Evolutionary conservation across 192 early-diverging fungal species (phyloP), one percentile per base, ranked within the genome.

Genomic region (Backusella sp.): DNA sequence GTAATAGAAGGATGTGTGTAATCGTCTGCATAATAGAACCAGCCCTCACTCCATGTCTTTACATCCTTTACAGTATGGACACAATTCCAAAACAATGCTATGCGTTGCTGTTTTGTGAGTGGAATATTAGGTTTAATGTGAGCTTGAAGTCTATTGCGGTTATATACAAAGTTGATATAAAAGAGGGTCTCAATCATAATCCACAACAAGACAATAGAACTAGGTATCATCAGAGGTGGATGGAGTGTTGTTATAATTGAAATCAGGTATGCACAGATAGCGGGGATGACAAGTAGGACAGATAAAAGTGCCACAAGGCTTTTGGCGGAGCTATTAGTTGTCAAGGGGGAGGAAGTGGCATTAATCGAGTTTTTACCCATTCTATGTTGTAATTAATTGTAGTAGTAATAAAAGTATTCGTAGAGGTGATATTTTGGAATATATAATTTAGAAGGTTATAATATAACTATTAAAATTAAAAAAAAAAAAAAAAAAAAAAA

Each of bases 11-110:
- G 75, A 44, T 69, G 68, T 28, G 49, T 53, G 14, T 67, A 62
- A 46, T 75, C 70, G 34, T 77, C 42, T n/a, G 67, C 37, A 41
- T 66, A 46, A 56, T 80, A 83, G 28, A 80, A 83, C 82, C 82
- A 83, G 21, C 82, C 82, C 17, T 32, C 62, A 53, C 72, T 65
- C 82, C 82, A 83, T 28, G 35, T 15, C 44, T 70, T 37, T 35
- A 74, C 28, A 56, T 83, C 62, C 0, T 83, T 32, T 23, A 83
- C 65, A 12, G 78, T 75, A 6, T 65, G 35, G 23, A 83, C n/a
- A 30, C 78, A 79, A 28, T 83, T 77, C 66, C 68, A 70, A 44
- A 70, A 83, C 4, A 80, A 23, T 0, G 19, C 66, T 0, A 32
- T 21, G 1, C 82, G 78, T 36, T 77, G 34, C 28, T 53, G 41